Evolutionary conservation across 331 rosid species (phyloP), one percentile per base, ranked within the genome.

Genomic region (Cydonia oblonga): DNA sequence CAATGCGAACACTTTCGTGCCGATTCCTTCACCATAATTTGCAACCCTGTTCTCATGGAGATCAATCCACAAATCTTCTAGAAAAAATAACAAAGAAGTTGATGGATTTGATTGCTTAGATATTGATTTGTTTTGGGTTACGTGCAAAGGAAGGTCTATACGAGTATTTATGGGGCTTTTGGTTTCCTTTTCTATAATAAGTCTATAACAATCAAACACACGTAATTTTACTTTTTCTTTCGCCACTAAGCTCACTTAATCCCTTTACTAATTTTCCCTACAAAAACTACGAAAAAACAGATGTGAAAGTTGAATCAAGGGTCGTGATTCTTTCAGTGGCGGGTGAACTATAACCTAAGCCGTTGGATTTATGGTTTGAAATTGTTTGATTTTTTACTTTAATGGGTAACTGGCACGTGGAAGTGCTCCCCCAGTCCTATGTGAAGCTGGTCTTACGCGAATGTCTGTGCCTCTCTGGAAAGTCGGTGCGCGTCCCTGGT

Each of bases 1-100:
- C 87, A 81, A 70, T 71, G 69, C 1, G 90, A 81, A 57, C 88
- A 86, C 78, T 72, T 81, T 19, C 87, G 57, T 35, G 16, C 63
- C 23, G 73, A 46, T 32, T 85, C 84, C 56, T 67, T 82, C 82
- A 42, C 81, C 93, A 86, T 88, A 26, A 10, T 42, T 20, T 42
- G 16, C 12, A 29, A 18, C 35, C 11, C 20, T 59, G 24, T 56
- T 56, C 64, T 13, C 64, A 9, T 3, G 7, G 9, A 59, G 1
- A 59, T 59, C 64, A 6, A 59, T 49, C 54, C n/a, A 6, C 3
- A 59, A 59, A 25, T 59, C 33, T 59, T 59, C 4, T 14, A 3
- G 19, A 35, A 25, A 16, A 59, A 59, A 25, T 15, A 16, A 49
- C 4, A 19, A 9, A 9, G 46, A 33, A n/a, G 68, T 32, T 20